These are phyloP conservation scores for Termitomyces sp. DNA, from an alignment of 768 basidiomycete species.

Conservation along the genomic window DNA sequence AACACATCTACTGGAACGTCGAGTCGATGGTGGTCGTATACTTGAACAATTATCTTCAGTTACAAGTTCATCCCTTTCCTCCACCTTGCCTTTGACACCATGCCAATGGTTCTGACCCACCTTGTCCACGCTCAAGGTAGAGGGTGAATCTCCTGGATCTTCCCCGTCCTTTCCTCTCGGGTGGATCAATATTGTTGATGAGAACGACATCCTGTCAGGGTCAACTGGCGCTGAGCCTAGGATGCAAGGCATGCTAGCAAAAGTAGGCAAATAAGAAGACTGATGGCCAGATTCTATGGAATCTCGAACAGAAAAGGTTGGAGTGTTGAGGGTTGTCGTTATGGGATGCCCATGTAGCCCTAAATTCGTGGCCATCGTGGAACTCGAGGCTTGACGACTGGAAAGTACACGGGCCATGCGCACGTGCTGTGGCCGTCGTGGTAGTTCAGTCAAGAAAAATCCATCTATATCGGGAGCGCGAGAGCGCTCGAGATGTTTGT, in stretches of 20 bases:
- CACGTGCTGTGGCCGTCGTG: slow-evolving; percentile 11
- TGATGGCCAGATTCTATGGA: slow-evolving; percentile 19
- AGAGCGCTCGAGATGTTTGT: slow-evolving; percentile 31
- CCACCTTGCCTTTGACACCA: not conserved
- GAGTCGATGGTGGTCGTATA: not conserved
- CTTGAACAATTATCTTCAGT: not conserved
- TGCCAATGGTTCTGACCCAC: not conserved
- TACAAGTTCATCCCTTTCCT: not conserved
- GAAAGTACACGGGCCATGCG: slow-evolving; percentile 10
- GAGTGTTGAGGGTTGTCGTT: slow-evolving; percentile 9
- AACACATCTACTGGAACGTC: not conserved
- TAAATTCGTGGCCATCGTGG: slow-evolving; percentile 12
- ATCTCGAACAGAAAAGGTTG: slow-evolving; percentile 4
- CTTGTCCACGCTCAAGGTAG: not conserved
- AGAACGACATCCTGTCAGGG: slow-evolving; percentile 6
- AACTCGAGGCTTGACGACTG: slow-evolving; percentile 18
- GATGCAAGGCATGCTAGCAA: slow-evolving; percentile 18
- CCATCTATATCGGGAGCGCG: slow-evolving; percentile 23
- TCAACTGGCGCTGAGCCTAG: slow-evolving; percentile 6
- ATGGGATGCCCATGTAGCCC: slow-evolving; percentile 16
- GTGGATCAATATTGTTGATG: not conserved
- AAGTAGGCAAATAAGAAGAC: slow-evolving; percentile 30
- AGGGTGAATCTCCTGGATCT: not conserved
- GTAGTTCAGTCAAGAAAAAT: slow-evolving; percentile 10
- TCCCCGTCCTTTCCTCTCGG: not conserved